Conservation (phyloP, 164 flowering plant genomes). For the Berberis vulgaris region DNA sequence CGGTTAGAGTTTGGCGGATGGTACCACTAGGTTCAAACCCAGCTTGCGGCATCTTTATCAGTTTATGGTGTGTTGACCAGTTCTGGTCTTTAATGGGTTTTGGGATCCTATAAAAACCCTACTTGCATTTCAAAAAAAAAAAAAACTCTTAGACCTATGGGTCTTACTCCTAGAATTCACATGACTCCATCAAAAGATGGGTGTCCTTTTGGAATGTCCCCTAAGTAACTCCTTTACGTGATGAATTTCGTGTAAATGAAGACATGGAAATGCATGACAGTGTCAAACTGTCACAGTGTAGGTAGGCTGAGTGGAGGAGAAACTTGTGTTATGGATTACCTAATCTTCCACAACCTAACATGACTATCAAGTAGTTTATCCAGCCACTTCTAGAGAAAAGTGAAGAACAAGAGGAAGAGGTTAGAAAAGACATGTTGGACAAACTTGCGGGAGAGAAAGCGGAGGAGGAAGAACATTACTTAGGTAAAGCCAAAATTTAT, state of each 20-base stretch:
- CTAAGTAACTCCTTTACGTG: slow-evolving; percentile 89
- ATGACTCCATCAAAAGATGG: slow-evolving; percentile 89
- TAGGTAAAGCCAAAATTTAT: slow-evolving; percentile 8
- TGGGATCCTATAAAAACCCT: too few species aligned
- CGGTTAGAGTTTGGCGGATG: too few species aligned
- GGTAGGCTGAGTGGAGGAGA: slow-evolving; percentile 71
- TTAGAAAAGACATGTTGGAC: slow-evolving; percentile 98
- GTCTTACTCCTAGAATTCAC: slow-evolving; percentile 79
- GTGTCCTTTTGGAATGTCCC: slow-evolving; percentile 64
- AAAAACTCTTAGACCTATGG: slow-evolving; percentile 56
- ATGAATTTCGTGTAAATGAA: slow-evolving; percentile 92
- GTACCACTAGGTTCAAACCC: slow-evolving; percentile 36
- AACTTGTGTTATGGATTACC: slow-evolving; percentile 64
- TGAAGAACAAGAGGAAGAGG: slow-evolving; percentile 81
- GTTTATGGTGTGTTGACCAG: too few species aligned
- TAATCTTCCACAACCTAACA: slow-evolving; percentile 90
- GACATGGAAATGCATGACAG: slow-evolving; percentile 65
- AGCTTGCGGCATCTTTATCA: slow-evolving; percentile 69
- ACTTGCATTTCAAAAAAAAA: too few species aligned
- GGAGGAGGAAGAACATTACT: slow-evolving; percentile 87
- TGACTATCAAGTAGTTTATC: slow-evolving; percentile 77
- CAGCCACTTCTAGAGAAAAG: slow-evolving; percentile 67
- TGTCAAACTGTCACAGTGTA: slow-evolving; percentile 59
- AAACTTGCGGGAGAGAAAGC: slow-evolving; percentile 84
- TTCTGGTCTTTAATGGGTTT: too few species aligned